Percentiles rank a stretch among this genome's conserved stretches.
phyloP scores from a whole-genome alignment of 2,329 filamentous ascomycete genomes.

The Knufia fluminis region DNA sequence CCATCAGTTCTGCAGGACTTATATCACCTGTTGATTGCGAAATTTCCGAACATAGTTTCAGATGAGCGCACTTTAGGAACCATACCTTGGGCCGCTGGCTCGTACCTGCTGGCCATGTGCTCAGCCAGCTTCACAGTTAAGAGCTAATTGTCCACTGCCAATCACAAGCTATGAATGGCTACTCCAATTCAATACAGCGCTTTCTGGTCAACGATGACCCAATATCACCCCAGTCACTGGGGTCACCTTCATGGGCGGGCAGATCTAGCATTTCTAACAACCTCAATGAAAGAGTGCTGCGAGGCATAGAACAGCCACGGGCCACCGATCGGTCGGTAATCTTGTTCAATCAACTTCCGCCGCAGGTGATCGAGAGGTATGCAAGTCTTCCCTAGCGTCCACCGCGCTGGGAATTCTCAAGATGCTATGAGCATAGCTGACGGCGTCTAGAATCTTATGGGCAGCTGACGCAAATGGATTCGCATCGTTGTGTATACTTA shows the following conservation, averaged over 20 bases:
- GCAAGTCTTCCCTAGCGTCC: no score
- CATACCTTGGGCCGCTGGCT: conserved; percentile 4
- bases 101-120: not conserved
- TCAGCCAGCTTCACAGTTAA: not conserved
- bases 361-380: conserved; percentile 20
- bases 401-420: no score
- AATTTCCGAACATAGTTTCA: no score
- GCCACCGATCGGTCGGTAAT: conserved; percentile 3
- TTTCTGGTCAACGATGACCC: conserved; percentile 1
- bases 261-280: conserved; percentile 11
- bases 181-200: not conserved
- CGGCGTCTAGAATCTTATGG: conserved; percentile 36
- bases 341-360: conserved; percentile 18
- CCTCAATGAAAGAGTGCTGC: conserved; percentile 10
- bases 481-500: conserved; percentile 38
- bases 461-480: conserved; percentile 39
- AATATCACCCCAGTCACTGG: conserved; percentile 4
- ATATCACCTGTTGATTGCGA: no score
- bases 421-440: conserved; percentile 7
- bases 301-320: not conserved
- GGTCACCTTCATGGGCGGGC: conserved; percentile 5
- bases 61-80: not conserved
- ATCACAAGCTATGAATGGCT: conserved; percentile 7
- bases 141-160: not conserved
- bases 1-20: no score